Evolutionary conservation across 2,329 filamentous ascomycete species (phyloP).

Genomic region (Colletotrichum karsti): DNA sequence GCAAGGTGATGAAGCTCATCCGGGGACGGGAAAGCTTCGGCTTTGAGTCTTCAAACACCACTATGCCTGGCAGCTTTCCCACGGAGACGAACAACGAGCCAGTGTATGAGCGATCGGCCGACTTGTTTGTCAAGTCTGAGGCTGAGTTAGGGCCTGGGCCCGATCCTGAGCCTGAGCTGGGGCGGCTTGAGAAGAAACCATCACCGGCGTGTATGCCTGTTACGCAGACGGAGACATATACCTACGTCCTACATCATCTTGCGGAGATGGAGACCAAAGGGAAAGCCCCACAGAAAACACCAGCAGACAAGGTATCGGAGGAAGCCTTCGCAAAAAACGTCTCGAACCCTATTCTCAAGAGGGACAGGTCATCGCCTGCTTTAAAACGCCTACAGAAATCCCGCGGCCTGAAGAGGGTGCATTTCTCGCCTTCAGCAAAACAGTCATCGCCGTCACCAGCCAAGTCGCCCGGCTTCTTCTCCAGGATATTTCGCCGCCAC

Average conservation of each 20-base stretch:
- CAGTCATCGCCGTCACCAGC: background rate
- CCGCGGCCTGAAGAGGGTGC: conserved; percentile 19
- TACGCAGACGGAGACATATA: conserved; percentile 13
- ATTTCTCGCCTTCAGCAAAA: conserved; percentile 12
- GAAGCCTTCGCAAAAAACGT: background rate
- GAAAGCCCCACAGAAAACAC: background rate
- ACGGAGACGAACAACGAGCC: background rate
- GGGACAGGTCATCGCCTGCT: conserved; percentile 3
- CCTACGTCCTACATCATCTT: conserved; percentile 12
- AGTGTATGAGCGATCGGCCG: background rate
- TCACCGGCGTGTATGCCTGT: background rate
- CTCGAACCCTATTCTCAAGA: background rate
- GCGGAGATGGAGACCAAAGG: conserved; percentile 14
- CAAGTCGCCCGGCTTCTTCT: background rate
- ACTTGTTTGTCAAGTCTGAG: background rate
- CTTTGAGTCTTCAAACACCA: background rate
- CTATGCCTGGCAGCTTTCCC: conserved; percentile 27
- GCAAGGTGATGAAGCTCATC: conserved; percentile 22
- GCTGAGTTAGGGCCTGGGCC: background rate
- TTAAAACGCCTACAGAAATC: conserved; percentile 25
- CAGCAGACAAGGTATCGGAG: background rate
- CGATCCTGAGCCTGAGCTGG: background rate
- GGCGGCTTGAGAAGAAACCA: background rate
- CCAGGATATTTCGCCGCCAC: conserved; percentile 1
- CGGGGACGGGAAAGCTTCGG: conserved; percentile 19